phyloP scores from a whole-genome alignment of 2,329 filamentous ascomycete genomes.

The Monilinia aucupariae region DNA sequence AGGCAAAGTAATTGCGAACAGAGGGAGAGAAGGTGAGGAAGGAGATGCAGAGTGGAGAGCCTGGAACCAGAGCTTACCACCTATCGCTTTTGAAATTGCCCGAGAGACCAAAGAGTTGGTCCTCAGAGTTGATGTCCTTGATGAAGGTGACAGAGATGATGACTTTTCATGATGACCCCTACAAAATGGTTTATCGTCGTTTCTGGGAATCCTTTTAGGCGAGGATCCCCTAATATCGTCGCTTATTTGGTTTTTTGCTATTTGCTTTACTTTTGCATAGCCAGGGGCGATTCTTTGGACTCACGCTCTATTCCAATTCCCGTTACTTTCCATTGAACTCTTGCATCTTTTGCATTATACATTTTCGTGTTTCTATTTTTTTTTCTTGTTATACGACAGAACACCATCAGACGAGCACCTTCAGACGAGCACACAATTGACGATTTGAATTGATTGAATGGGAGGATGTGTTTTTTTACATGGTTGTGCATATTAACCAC shows the following conservation, averaged over 20 bases:
- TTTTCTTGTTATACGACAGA: slow-evolving; percentile 10
- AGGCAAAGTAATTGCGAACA: slow-evolving; percentile 54
- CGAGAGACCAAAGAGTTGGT: slow-evolving; percentile 74
- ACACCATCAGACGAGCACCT: slow-evolving; percentile 1
- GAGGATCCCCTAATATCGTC: not conserved
- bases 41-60: slow-evolving; percentile 53
- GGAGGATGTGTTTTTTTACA: not conserved
- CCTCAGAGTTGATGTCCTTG: slow-evolving; percentile 40
- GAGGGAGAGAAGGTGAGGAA: slow-evolving; percentile 46
- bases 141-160: slow-evolving; percentile 29
- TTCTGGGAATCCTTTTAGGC: not conserved
- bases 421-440: slow-evolving; percentile 7
- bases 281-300: slow-evolving; percentile 6
- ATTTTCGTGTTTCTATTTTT: slow-evolving; percentile 1
- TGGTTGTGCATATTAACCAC: not conserved
- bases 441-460: slow-evolving; percentile 11
- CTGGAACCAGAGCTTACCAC: slow-evolving; percentile 68
- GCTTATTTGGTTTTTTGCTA: not conserved
- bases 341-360: not conserved
- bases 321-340: slow-evolving; percentile 5
- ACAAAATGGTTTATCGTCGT: not conserved
- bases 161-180: slow-evolving; percentile 24
- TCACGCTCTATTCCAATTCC: slow-evolving; percentile 5
- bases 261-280: slow-evolving; percentile 15
- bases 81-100: slow-evolving; percentile 82